Conservation (phyloP, 345 rosid species). For the Corchorus olitorius region DNA sequence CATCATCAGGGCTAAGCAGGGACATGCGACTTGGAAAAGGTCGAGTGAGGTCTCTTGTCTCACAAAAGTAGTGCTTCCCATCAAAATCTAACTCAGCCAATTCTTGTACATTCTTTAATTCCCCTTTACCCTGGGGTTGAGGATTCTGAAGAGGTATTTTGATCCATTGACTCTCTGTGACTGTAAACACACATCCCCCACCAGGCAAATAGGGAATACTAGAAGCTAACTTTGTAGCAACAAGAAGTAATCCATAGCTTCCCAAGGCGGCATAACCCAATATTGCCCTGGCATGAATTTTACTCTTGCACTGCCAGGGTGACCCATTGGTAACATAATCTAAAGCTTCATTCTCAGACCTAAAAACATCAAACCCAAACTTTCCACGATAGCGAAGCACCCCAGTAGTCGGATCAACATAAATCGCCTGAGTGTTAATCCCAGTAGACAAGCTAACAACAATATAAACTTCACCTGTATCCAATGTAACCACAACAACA, state of each 20-base stretch:
- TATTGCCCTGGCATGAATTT: constrained; percentile 62
- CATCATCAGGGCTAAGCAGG: constrained; percentile 74
- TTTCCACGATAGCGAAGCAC: constrained; percentile 64
- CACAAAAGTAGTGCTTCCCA: constrained; percentile 93
- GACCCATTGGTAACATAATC: constrained; percentile 70
- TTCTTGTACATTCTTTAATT: constrained; percentile 79
- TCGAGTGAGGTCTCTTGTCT: constrained; percentile 83
- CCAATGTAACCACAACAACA: constrained; percentile 70
- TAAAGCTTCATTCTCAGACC: constrained; percentile 79
- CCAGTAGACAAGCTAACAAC: constrained; percentile 64
- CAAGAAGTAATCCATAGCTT: constrained; percentile 75
- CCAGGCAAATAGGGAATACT: constrained; percentile 85
- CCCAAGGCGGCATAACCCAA: constrained; percentile 91
- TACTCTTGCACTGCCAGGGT: constrained; percentile 50
- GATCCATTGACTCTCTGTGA: constrained; percentile 85
- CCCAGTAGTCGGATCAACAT: constrained; percentile 90
- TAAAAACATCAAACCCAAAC: constrained; percentile 67
- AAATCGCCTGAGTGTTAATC: constrained; percentile 75
- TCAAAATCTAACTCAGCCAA: constrained; percentile 90
- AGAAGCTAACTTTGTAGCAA: constrained; percentile 75
- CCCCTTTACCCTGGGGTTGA: constrained; percentile 87
- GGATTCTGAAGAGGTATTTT: constrained; percentile 79
- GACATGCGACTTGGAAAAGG: constrained; percentile 88
- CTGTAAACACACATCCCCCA: constrained; percentile 88
- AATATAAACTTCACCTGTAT: constrained; percentile 76